phyloP scores from a whole-genome alignment of 768 basidiomycete genomes.

The Tulasnella sp. region DNA sequence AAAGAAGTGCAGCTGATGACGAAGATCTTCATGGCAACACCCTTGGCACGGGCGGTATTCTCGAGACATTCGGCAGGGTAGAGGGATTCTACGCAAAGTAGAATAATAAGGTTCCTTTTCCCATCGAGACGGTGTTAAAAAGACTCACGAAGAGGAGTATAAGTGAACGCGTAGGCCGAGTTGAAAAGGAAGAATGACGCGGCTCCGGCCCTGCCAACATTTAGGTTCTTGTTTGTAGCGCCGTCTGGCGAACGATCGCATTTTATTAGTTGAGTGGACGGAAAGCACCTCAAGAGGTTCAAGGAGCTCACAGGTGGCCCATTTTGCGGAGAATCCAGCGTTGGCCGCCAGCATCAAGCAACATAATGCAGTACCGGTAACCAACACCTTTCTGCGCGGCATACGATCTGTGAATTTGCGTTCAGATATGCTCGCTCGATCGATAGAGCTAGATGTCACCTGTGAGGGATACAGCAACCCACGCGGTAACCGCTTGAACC shows the following conservation, averaged over 20 bases:
- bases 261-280: not conserved
- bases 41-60: slow-evolving; percentile 38
- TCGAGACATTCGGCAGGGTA: slow-evolving; percentile 38
- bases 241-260: not conserved
- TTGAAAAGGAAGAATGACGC: slow-evolving; percentile 38
- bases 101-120: not conserved
- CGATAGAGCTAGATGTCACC: slow-evolving; percentile 1
- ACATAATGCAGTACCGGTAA: slow-evolving; percentile 12
- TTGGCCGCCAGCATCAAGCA: slow-evolving; percentile 21
- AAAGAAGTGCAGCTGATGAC: slow-evolving; percentile 35
- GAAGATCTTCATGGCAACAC: slow-evolving; percentile 36
- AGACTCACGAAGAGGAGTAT: slow-evolving; percentile 36
- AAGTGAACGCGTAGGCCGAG: slow-evolving; percentile 35
- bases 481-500: slow-evolving; percentile 34
- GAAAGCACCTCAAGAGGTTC: not conserved
- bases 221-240: slow-evolving; percentile 29
- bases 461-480: slow-evolving; percentile 22
- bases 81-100: slow-evolving; percentile 31
- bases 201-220: slow-evolving; percentile 34
- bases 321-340: slow-evolving; percentile 28
- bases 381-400: slow-evolving; percentile 24
- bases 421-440: not conserved
- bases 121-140: not conserved
- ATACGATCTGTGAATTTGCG: slow-evolving; percentile 20
- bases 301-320: slow-evolving; percentile 12